Base-by-base conservation (phyloP, 164 flowering plant genomes). In the Kalanchoe fedtschenkoi region DNA sequence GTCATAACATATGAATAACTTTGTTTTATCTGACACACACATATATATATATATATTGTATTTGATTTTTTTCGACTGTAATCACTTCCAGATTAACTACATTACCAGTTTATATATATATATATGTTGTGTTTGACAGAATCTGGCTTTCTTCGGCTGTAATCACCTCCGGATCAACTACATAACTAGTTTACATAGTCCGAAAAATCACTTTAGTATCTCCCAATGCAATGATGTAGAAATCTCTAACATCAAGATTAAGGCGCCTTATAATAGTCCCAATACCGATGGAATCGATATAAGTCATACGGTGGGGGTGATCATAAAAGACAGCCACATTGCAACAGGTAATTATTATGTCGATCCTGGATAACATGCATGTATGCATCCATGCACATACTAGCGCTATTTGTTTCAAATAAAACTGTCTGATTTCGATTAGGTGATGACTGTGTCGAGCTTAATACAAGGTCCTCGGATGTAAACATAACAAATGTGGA, bases 231-330 rank as follows among this genome's bases (percentile, higher is more conserved):
- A 10, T 2, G 32, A 51, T 17, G 32, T 51, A 24, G 16, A 10
- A 30, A 26, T 51, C 56, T 24, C 17, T 26, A 51, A 51, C 26
- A 13, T 51, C 32, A 4, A 26, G 6, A 1, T 51, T 17, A 51
- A 11, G 26, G 11, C 56, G 26, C 56, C 56, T 51, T 4, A 10
- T 15, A 6, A 24, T 6, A 51, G 56, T 51, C 21, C 3, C 5
- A 51, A 51, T 28, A 51, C 56, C 3, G 56, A 51, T 51, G 56
- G 56, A 51, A 51, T 51, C 32, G 56, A 51, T 26, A 51, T 51
- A 3, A 3, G 32, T 26, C 32, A 26, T 51, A 24, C 33, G 24
- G 10, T 17, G 4, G 11, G 3, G 17, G 7, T 51, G 10, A 24
- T 32, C 13, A 51, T 51, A 51, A 26, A 3, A 51, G 56, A 51